Conservation (phyloP, 148 eudicot genomes). For the Cornus controversa region DNA sequence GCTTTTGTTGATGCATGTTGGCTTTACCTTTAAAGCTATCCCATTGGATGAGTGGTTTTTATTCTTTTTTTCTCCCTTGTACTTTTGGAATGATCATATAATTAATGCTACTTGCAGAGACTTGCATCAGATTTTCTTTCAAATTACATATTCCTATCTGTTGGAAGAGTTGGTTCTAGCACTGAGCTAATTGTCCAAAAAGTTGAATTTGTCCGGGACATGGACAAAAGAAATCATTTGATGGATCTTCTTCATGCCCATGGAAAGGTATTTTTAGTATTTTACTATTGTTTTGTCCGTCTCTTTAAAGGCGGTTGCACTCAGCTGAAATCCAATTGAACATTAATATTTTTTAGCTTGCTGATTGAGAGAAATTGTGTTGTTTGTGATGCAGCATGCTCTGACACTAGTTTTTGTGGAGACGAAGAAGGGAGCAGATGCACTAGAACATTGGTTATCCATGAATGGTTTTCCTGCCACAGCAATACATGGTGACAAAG, state of each 20-base stretch:
- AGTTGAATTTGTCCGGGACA: slow-evolving; percentile 63
- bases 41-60: background rate
- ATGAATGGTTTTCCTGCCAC: slow-evolving; percentile 68
- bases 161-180: slow-evolving; percentile 93
- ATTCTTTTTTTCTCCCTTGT: background rate
- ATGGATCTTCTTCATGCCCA: slow-evolving; percentile 54
- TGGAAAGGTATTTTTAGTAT: slow-evolving; percentile 47
- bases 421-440: slow-evolving; percentile 85
- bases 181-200: slow-evolving; percentile 71
- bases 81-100: background rate
- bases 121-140: slow-evolving; percentile 79
- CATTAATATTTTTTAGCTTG: background rate
- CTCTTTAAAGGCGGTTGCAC: background rate
- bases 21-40: too few species aligned
- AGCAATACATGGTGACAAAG: slow-evolving; percentile 88
- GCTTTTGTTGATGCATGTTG: too few species aligned
- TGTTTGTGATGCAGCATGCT: slow-evolving; percentile 47
- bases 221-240: slow-evolving; percentile 55
- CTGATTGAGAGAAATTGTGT: background rate
- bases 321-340: background rate
- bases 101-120: slow-evolving; percentile 52
- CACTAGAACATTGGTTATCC: slow-evolving; percentile 52
- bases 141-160: slow-evolving; percentile 70
- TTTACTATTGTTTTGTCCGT: background rate
- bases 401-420: slow-evolving; percentile 80